Evolutionary conservation across 768 basidiomycete species (phyloP), one percentile per base, ranked within the genome.

Genomic region (Pleurotus giganteus): DNA sequence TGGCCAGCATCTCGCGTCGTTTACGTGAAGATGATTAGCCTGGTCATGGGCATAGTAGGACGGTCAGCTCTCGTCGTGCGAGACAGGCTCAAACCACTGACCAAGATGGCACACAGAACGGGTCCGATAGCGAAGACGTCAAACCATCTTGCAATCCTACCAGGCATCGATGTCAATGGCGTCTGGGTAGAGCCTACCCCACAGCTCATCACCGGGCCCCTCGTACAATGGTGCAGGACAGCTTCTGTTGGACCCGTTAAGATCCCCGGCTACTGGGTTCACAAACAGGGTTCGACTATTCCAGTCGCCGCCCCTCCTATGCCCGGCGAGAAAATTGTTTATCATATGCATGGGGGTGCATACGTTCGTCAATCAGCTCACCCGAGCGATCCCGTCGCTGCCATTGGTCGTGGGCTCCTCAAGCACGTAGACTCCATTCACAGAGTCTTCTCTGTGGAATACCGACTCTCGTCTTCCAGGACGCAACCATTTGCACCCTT

Each of bases 391-490:
- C 54, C 68, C 32, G 77, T 79, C 0, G 68, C 80, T 1, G 63
- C 68, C 28, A 75, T 87, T 21, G 59, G 74, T 1, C 74, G 68
- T 9, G 79, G 76, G 11, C 64, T 84, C 24, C 63, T 89, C 21
- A 63, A 80, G 56, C 70, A 79, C 23, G 68, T 72, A 36, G 64
- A 71, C 37, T 57, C 71, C 11, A 64, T 83, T n/a, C 65, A 71
- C 26, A 80, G 84, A 37, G 70, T 74, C 4, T 78, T 89, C 61
- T 78, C 79, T 11, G 61, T 89, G 45, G 91, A 91, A 68, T 94
- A 93, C 66, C 84, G 89, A 4, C 78, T 86, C 41, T 81, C 83
- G 34, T 69, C 81, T 4, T 64, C 69, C 11, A 64, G 71, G 46
- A 76, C 81, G 24, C 57, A 64, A 26, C 66, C 72, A 11, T 69